Base-by-base conservation (phyloP, 2,329 filamentous ascomycete species). In the Ophiostoma quercus region DNA sequence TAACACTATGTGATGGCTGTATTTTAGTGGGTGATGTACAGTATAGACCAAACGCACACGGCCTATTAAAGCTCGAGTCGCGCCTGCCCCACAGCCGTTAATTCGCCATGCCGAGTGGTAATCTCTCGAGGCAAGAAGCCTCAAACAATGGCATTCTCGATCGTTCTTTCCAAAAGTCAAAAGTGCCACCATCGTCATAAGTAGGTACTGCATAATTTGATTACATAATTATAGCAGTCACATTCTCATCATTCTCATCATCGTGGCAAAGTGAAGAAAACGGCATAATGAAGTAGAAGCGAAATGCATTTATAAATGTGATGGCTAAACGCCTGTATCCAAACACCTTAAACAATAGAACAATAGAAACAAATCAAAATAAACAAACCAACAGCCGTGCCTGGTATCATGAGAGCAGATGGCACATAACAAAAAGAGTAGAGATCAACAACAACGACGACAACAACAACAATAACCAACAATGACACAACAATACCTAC, bases 331-430 rank as follows among this genome's bases (percentile, higher is more conserved):
- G 51, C 51, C 51, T 57, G 22, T 41, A 41, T n/a, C 22, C 51
- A 57, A 57, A 62, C 57, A 62, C 25, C 57, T 62, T 6, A 4
- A 47, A 19, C 19, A 16, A 62, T 16, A 19, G 9, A 25, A 67
- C 39, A 12, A 11, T 9, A 37, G 9, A 11, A 60, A 39, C 12
- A 57, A 29, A 29, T 57, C 11, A 25, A 29, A 57, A 29, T 8
- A 14, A 57, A 12, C n/a, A 57, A 0, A 54, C 9, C 47, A 29
- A 29, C 25, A 29, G 1, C 43, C 19, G 67, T 41, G 67, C 62
- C 69, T 71, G 69, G 69, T 71, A 71, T 71, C 69, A 71, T 68
- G 51, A 29, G 47, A 62, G 67, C 37, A 70, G 51, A 57, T 57
- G 22, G 51, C 51, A 57, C 51, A 29, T 25, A 5, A 57, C 29